Conservation (phyloP, 2,329 filamentous ascomycete genomes). For the Arthrobotrys iridis region DNA sequence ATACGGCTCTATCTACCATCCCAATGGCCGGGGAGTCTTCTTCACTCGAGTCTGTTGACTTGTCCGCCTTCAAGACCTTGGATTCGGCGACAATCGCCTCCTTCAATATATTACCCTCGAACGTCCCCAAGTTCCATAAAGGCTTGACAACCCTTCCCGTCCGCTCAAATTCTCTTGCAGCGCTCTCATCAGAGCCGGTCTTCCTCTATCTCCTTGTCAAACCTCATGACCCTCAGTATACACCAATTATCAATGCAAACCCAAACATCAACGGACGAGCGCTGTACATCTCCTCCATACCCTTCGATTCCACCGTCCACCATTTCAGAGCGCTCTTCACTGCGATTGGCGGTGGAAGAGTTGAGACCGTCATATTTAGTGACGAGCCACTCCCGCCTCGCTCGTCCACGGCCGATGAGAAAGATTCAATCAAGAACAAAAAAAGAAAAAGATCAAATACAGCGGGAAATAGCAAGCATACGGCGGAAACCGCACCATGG, state of each 20-base stretch:
- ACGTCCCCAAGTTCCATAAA: conserved; percentile 34
- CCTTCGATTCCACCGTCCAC: conserved; percentile 80
- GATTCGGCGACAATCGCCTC: conserved; percentile 28
- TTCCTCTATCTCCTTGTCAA: conserved; percentile 89
- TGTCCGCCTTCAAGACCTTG: conserved; percentile 42
- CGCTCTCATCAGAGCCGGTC: conserved; percentile 62
- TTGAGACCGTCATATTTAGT: conserved; percentile 82
- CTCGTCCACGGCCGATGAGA: conserved; percentile 61
- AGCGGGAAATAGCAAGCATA: conserved; percentile 65
- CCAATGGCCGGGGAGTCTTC: conserved; percentile 23
- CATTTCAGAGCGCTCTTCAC: conserved; percentile 81
- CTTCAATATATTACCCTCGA: conserved; percentile 20
- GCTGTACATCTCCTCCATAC: conserved; percentile 90
- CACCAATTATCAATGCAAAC: conserved; percentile 61
- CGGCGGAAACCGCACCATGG: conserved; percentile 68
- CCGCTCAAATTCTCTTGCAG: conserved; percentile 9
- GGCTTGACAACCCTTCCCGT: conserved; percentile 40
- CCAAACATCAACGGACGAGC: conserved; percentile 78
- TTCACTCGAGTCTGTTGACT: conserved; percentile 4
- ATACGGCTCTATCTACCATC: not conserved
- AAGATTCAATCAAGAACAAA: conserved; percentile 61
- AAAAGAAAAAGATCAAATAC: conserved; percentile 65
- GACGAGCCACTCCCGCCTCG: conserved; percentile 59
- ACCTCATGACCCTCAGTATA: conserved; percentile 76
- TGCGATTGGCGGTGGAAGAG: conserved; percentile 78